Evolutionary conservation across 495 filamentous ascomycete genomes (phyloP).

Genomic region (Pseudomonodictys pantanalensis): DNA sequence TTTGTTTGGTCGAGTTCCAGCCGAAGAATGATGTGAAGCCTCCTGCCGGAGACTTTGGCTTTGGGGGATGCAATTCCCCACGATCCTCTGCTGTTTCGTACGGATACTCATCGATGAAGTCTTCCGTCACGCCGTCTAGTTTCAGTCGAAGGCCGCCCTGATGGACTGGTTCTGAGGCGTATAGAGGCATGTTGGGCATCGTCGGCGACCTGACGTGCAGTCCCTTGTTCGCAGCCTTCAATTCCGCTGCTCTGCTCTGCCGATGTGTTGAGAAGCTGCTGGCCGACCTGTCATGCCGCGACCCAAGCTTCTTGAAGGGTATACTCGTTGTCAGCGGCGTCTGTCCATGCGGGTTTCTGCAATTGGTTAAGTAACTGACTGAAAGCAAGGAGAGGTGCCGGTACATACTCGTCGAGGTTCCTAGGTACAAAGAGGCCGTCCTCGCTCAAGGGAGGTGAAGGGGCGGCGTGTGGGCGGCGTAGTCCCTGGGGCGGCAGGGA

Average conservation of each 20-base stretch:
- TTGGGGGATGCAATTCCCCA: constrained; percentile 35
- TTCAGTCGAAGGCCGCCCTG: constrained; percentile 34
- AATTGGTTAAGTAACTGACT: constrained; percentile 3
- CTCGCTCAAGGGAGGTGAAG: constrained; percentile 22
- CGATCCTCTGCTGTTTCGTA: constrained; percentile 25
- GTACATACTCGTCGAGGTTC: constrained; percentile 38
- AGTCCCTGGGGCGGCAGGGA: constrained; percentile 15
- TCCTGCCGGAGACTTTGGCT: constrained; percentile 57
- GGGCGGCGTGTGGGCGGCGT: constrained; percentile 15
- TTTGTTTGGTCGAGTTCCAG: constrained; percentile 58
- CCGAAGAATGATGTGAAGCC: constrained; percentile 68
- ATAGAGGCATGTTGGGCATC: constrained; percentile 40
- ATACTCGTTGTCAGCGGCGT: constrained; percentile 21
- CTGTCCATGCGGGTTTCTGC: constrained; percentile 29
- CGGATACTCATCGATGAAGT: constrained; percentile 32
- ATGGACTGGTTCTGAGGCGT: constrained; percentile 31
- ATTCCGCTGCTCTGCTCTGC: constrained; percentile 12
- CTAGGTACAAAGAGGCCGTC: constrained; percentile 28
- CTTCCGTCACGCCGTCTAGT: constrained; percentile 36
- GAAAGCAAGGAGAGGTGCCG: not conserved
- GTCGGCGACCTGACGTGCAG: constrained; percentile 28
- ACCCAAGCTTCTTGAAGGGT: constrained; percentile 8
- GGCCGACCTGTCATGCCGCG: constrained; percentile 20
- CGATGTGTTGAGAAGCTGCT: constrained; percentile 20
- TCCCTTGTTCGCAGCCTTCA: constrained; percentile 14